Evolutionary conservation across 2,329 filamentous ascomycete species (phyloP).

Genomic region (Penicillium sp.): DNA sequence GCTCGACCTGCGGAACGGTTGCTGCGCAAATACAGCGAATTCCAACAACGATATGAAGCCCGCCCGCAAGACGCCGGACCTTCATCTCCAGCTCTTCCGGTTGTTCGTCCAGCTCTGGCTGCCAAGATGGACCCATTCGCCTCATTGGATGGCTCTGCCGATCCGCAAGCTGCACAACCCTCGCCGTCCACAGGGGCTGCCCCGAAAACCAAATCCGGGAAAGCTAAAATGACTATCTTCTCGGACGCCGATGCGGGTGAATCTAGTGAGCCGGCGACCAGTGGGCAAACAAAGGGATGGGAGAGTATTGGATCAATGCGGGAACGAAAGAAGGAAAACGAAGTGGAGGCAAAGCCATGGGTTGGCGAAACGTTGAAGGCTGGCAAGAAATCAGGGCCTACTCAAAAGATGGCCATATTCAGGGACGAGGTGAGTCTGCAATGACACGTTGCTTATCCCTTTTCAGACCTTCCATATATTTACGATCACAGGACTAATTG

Average conservation of each 20-base stretch:
- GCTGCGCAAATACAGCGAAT: conserved; percentile 88
- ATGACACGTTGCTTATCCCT: conserved; percentile 36
- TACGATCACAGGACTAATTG: conserved; percentile 97
- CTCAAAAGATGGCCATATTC: conserved; percentile 87
- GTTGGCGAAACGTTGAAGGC: conserved; percentile 86
- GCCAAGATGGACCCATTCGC: conserved; percentile 85
- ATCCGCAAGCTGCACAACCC: conserved; percentile 68
- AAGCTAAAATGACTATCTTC: conserved; percentile 88
- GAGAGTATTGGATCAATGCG: conserved; percentile 85
- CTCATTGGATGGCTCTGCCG: conserved; percentile 53
- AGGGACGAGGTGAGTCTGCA: conserved; percentile 84
- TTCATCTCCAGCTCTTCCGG: conserved; percentile 83
- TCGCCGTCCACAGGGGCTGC: conserved; percentile 53
- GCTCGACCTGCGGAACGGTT: conserved; percentile 81
- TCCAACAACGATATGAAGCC: conserved; percentile 77
- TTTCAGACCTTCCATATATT: conserved; percentile 66
- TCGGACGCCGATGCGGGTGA: conserved; percentile 71
- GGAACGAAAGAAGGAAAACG: conserved; percentile 93
- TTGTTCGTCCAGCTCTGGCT: conserved; percentile 78
- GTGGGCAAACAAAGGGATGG: conserved; percentile 73
- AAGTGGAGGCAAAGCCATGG: conserved; percentile 85
- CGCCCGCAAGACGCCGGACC: conserved; percentile 69
- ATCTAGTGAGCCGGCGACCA: conserved; percentile 60
- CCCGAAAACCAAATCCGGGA: conserved; percentile 65
- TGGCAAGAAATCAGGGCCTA: conserved; percentile 77